A percentile compares a stretch with the other conserved stretches of the same genome.
These are phyloP conservation scores for Hypoxylon sp. DNA, from an alignment of 2,329 filamentous ascomycete genomes.

Conservation along the genomic window DNA sequence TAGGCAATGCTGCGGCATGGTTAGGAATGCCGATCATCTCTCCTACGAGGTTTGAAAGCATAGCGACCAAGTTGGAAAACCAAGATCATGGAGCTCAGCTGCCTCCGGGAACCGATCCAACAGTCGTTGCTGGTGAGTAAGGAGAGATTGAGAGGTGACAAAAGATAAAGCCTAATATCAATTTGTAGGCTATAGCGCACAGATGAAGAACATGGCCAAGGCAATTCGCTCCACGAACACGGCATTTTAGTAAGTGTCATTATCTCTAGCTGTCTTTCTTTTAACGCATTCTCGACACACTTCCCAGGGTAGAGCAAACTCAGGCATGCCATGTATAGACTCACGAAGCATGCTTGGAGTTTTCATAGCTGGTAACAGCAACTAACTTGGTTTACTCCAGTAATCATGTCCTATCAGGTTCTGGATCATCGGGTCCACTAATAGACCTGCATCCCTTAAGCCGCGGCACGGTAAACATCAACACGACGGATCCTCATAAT, in stretches of 20 bases:
- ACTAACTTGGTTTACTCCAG: conserved; percentile 31
- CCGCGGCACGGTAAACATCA: conserved; percentile 58
- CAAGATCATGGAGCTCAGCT: conserved; percentile 55
- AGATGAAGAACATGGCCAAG: conserved; percentile 57
- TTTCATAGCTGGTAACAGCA: conserved; percentile 1
- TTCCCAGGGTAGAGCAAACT: not conserved
- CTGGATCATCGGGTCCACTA: conserved; percentile 46
- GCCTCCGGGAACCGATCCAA: conserved; percentile 52
- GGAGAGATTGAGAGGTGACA: not conserved
- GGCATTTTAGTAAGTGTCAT: conserved; percentile 52
- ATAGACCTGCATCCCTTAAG: conserved; percentile 55
- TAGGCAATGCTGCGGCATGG: conserved; percentile 56
- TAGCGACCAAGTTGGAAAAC: conserved; percentile 53
- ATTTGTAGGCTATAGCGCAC: conserved; percentile 54
- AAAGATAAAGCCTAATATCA: not conserved
- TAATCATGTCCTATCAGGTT: conserved; percentile 53
- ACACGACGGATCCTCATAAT: conserved; percentile 56
- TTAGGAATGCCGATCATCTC: conserved; percentile 56
- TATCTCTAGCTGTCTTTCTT: no score
- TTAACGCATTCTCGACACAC: not conserved
- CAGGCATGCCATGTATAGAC: not conserved
- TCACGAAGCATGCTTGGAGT: not conserved
- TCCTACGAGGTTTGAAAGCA: conserved; percentile 51
- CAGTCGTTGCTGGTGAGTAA: conserved; percentile 52
- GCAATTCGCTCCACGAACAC: conserved; percentile 56